Conservation (phyloP, 805 yeast genomes). For the Cyberlindnera euphorbiae region DNA sequence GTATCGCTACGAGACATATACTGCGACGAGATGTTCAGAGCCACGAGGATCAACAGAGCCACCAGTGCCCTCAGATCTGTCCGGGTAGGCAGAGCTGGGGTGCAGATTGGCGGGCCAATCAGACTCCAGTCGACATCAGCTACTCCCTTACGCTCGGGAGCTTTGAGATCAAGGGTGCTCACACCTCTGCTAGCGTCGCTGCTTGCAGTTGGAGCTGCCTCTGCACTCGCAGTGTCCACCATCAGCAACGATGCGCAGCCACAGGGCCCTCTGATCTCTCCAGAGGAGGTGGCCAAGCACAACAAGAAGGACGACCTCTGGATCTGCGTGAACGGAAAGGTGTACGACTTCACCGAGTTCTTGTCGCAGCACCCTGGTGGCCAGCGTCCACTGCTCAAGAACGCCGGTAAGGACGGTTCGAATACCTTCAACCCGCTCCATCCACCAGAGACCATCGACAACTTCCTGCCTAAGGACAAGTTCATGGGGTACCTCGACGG, state of each 20-base stretch:
- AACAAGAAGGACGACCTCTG: slow-evolving; percentile 64
- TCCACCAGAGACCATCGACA: slow-evolving; percentile 78
- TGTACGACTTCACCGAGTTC: slow-evolving; percentile 56
- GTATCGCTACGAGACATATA: no score
- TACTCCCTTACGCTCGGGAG: no score
- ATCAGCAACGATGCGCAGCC: neutral
- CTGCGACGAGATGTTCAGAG: no score
- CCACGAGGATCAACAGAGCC: no score
- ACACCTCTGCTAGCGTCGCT: no score
- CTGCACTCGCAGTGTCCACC: neutral
- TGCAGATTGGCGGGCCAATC: no score
- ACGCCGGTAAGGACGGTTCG: slow-evolving; percentile 83
- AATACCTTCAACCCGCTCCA: slow-evolving; percentile 84
- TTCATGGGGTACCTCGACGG: slow-evolving; percentile 53
- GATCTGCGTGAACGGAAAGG: slow-evolving; percentile 79
- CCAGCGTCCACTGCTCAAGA: slow-evolving; percentile 65
- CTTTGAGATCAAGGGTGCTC: no score
- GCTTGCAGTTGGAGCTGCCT: no score
- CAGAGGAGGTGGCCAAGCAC: slow-evolving; percentile 26
- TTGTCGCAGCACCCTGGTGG: slow-evolving; percentile 80
- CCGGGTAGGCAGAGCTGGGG: no score
- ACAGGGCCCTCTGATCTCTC: slow-evolving; percentile 17
- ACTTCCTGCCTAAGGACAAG: slow-evolving; percentile 52
- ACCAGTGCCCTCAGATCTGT: no score
- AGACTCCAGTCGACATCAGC: no score